phyloP scores from a whole-genome alignment of 2,329 filamentous ascomycete genomes.

The Aspergillus uvarum region DNA sequence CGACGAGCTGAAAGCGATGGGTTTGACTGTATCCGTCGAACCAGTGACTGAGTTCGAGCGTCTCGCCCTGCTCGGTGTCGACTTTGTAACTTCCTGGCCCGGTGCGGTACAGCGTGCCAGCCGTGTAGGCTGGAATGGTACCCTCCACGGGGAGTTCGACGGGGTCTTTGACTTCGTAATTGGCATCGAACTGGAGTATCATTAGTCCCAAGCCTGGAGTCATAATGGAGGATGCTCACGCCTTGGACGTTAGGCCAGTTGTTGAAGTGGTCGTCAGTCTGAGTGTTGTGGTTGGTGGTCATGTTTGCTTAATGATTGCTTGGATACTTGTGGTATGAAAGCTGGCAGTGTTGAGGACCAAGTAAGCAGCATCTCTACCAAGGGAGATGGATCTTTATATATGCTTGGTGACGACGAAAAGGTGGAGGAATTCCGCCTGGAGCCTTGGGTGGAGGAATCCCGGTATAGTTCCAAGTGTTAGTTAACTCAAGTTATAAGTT shows the following conservation, averaged over 20 bases:
- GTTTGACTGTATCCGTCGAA: slow-evolving; percentile 72
- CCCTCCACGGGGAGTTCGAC: slow-evolving; percentile 65
- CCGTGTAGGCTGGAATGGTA: slow-evolving; percentile 67
- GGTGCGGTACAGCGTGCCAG: slow-evolving; percentile 71
- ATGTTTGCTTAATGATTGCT: background rate
- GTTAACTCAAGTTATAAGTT: too few relatives aligned
- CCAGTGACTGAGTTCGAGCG: slow-evolving; percentile 69
- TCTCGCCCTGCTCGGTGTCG: slow-evolving; percentile 58
- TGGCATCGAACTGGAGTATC: slow-evolving; percentile 61
- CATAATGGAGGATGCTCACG: slow-evolving; percentile 34
- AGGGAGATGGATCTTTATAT: too few relatives aligned
- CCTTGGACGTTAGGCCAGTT: slow-evolving; percentile 56
- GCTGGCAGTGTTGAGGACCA: background rate
- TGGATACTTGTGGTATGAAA: background rate
- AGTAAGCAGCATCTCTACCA: background rate
- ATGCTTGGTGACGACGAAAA: background rate
- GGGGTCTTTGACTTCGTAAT: slow-evolving; percentile 65
- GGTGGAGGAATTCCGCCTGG: slow-evolving; percentile 6
- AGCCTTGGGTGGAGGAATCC: background rate
- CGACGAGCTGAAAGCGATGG: slow-evolving; percentile 70
- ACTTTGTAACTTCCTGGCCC: slow-evolving; percentile 68
- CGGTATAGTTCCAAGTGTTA: background rate
- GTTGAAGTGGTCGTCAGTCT: slow-evolving; percentile 29
- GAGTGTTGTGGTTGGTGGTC: background rate
- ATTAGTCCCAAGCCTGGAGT: slow-evolving; percentile 7